Evolutionary conservation across 2,329 filamentous ascomycete genomes (phyloP), one percentile per base, ranked within the genome.

Genomic region (Aspergillus sergii): DNA sequence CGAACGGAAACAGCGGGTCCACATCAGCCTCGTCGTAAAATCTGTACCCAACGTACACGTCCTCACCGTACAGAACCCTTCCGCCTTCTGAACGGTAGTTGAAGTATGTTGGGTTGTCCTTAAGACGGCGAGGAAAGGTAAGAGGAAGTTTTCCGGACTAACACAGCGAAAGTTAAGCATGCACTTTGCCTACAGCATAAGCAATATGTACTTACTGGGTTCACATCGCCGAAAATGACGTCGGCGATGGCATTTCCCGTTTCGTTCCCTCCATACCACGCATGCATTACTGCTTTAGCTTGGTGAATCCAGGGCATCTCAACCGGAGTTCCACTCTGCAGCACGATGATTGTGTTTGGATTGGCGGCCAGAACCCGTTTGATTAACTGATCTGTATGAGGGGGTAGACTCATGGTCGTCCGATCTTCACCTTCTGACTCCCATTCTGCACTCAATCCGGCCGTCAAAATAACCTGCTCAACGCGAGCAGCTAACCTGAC

Each of bases 201-300:
- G 14, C 1, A 39, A 16, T 39, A 5, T 14, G 19, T 19, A 57
- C 60, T 21, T 53, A 64, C 63, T 45, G 91, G 91, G 70, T 90
- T 92, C 45, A 85, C 83, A 60, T 88, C 85, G 48, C 91, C 91
- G 62, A 91, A 90, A 1, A 94, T 79, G 2, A 93, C 83, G 68
- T 93, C 91, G 0, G 89, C 90, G 65, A 94, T 88, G 16, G 87
- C 88, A 71, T 93, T 91, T 10, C 91, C 91, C 1, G 89, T 89
- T 79, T 94, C 91, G 69, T 94, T 91, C 19, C 91, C 91, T 62
- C 90, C 90, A 69, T 92, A 94, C 91, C 91, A 94, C 2, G 90
- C 90, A 72, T 93, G 89, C 1, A 92, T 71, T 2, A 93, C 79
- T 1, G 87, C 86, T 5, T 78, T 78, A 2, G 77, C 76, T 23